Evolutionary conservation across 768 basidiomycete species (phyloP).

Genomic region (Leccinum obscurum): DNA sequence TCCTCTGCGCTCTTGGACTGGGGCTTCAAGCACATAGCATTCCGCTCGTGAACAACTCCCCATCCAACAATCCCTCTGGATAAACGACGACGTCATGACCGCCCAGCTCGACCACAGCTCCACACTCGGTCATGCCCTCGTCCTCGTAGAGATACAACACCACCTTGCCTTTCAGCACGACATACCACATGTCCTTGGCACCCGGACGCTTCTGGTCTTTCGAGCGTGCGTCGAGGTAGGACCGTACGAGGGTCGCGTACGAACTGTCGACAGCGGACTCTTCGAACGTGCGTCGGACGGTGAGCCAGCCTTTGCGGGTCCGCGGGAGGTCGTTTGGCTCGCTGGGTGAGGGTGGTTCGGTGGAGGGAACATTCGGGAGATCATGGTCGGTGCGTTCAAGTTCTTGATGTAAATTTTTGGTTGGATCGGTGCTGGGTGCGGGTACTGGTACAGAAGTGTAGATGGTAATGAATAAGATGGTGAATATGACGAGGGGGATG

Average conservation of each 20-base stretch:
- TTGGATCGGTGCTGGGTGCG: conserved; percentile 44
- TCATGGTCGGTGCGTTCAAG: conserved; percentile 24
- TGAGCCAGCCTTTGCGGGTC: conserved; percentile 80
- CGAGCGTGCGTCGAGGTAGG: conserved; percentile 78
- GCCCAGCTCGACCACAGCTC: conserved; percentile 84
- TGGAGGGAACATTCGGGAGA: conserved; percentile 27
- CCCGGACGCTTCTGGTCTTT: conserved; percentile 81
- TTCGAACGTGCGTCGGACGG: conserved; percentile 76
- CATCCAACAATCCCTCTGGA: conserved; percentile 77
- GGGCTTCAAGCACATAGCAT: conserved; percentile 78
- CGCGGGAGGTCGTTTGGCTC: conserved; percentile 58
- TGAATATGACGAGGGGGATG: conserved; percentile 71
- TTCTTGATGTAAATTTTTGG: conserved; percentile 22
- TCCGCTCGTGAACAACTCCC: conserved; percentile 88
- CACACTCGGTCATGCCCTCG: conserved; percentile 87
- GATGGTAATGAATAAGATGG: conserved; percentile 57
- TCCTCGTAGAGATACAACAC: conserved; percentile 94
- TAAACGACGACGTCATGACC: conserved; percentile 75
- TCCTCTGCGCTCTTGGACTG: conserved; percentile 38
- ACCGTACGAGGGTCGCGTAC: conserved; percentile 78
- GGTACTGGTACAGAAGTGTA: conserved; percentile 85
- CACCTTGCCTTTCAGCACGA: conserved; percentile 86
- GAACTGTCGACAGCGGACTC: conserved; percentile 62
- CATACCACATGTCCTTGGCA: conserved; percentile 93
- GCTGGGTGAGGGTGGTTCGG: conserved; percentile 10